A percentile compares a stretch with the other conserved stretches of the same genome.
These are phyloP conservation scores for Patellifolia procumbens DNA, from an alignment of 179 eudicot genomes.

Conservation along the genomic window DNA sequence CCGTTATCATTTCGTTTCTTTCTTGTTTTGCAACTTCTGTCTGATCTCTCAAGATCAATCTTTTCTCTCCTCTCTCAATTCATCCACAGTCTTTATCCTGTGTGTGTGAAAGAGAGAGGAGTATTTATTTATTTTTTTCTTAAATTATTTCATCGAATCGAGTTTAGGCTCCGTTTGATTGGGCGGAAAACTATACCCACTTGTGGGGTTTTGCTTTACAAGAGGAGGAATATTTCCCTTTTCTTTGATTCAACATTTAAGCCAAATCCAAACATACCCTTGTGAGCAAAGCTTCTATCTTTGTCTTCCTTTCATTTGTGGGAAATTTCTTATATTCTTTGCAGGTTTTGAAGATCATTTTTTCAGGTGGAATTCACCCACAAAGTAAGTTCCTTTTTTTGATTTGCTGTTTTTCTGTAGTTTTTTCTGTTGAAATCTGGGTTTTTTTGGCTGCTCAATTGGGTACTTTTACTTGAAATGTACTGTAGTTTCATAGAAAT, in stretches of 20 bases:
- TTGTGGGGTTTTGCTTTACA: constrained; percentile 9
- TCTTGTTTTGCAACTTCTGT: not conserved
- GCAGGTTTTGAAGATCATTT: not conserved
- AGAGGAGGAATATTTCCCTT: constrained; percentile 4
- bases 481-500: no score
- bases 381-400: constrained; percentile 12
- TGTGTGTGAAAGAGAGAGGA: not conserved
- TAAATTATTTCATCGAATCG: not conserved
- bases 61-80: constrained; percentile 20
- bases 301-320: not conserved
- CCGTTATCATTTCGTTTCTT: not conserved
- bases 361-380: constrained; percentile 3
- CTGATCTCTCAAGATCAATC: not conserved
- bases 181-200: no score
- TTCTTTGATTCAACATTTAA: constrained; percentile 13
- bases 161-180: no score
- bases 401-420: no score
- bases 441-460: not conserved
- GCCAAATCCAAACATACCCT: constrained; percentile 19
- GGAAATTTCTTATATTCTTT: not conserved
- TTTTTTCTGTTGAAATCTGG: not conserved
- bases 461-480: no score
- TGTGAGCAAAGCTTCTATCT: constrained; percentile 11
- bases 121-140: not conserved
- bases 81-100: not conserved